These are phyloP conservation scores for Fusarium subtropicale DNA, from an alignment of 2,329 filamentous ascomycete species.

Conservation along the genomic window DNA sequence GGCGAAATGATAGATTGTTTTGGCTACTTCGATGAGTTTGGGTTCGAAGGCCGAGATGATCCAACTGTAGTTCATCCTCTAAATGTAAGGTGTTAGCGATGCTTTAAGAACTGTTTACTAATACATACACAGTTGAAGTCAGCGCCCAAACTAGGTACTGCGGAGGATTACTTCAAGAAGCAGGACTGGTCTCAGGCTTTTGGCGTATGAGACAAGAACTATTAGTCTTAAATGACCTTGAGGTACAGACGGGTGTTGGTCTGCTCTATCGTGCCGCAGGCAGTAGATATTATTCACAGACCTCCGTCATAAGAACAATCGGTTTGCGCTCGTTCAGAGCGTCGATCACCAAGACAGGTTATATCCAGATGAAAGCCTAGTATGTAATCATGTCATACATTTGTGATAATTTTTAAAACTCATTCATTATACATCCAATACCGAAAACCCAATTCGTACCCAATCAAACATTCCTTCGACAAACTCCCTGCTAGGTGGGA, in stretches of 20 bases:
- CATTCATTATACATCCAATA: background rate
- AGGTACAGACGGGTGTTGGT: background rate
- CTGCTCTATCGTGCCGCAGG: background rate
- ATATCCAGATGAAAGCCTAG: no score
- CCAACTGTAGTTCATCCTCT: slow-evolving; percentile 24
- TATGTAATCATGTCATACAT: background rate
- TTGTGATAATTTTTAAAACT: background rate
- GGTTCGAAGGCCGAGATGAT: slow-evolving; percentile 34
- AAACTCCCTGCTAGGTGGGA: background rate
- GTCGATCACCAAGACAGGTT: background rate
- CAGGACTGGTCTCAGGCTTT: slow-evolving; percentile 29
- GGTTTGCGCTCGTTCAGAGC: no score
- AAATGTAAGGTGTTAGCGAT: slow-evolving; percentile 2
- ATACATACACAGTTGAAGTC: slow-evolving; percentile 12
- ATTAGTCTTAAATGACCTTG: no score
- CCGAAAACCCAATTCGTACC: background rate
- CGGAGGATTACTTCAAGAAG: slow-evolving; percentile 25
- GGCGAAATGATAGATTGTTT: slow-evolving; percentile 25
- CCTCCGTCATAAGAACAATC: background rate
- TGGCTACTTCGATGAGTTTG: slow-evolving; percentile 29
- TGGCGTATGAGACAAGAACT: background rate
- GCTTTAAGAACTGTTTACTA: background rate
- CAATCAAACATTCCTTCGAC: no score
- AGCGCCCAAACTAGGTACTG: slow-evolving; percentile 4
- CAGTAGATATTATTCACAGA: background rate